Evolutionary conservation across 2,329 filamentous ascomycete species (phyloP).

Genomic region (Fusarium protoensiforme): DNA sequence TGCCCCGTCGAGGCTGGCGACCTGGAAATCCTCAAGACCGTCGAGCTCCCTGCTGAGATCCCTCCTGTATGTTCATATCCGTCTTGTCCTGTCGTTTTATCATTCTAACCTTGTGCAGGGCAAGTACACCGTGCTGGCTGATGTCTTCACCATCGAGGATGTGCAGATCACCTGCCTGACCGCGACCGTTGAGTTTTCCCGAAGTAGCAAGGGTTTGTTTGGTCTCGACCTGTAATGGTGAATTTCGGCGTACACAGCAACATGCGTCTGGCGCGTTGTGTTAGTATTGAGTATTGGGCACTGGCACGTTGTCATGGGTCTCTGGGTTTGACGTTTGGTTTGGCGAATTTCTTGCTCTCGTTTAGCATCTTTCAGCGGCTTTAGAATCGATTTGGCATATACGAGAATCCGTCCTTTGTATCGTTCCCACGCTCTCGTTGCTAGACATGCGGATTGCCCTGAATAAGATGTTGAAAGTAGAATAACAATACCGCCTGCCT

Average conservation of each 20-base stretch:
- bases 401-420: conserved; percentile 24
- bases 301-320: conserved; percentile 31
- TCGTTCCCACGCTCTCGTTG: conserved; percentile 6
- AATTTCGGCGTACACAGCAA: conserved; percentile 12
- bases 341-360: conserved; percentile 35
- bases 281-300: conserved; percentile 25
- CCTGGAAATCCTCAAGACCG: conserved; percentile 79
- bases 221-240: conserved; percentile 54
- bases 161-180: conserved; percentile 88
- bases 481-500: conserved; percentile 14
- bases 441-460: conserved; percentile 5
- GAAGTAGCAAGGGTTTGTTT: conserved; percentile 51
- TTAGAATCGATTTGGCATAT: conserved; percentile 38
- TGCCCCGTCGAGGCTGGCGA: conserved; percentile 89
- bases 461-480: conserved; percentile 1
- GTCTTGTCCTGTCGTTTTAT: conserved; percentile 29
- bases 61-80: conserved; percentile 76
- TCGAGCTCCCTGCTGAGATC: conserved; percentile 87
- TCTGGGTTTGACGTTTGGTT: conserved; percentile 27
- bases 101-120: conserved; percentile 66
- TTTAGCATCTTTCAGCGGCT: conserved; percentile 36
- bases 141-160: conserved; percentile 80
- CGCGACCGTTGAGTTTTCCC: conserved; percentile 73
- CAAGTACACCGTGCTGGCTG: conserved; percentile 88
- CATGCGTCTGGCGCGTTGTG: conserved; percentile 21